Base-by-base conservation (phyloP, 352 stramenopile genomes). In the Pythium oligandrum region DNA sequence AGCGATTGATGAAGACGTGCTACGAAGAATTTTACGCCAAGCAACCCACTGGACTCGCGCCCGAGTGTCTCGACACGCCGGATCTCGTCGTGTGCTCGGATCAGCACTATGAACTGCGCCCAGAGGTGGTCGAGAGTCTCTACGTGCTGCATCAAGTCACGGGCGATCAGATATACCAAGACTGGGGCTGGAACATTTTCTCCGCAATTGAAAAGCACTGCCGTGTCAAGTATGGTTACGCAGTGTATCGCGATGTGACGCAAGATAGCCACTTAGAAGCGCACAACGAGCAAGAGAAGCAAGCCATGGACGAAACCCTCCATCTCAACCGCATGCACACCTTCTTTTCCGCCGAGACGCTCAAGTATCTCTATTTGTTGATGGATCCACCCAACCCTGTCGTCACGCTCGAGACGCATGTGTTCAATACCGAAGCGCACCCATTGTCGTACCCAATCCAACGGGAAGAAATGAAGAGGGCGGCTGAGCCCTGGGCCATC, bases 331-430 rank as follows among this genome's bases (percentile, higher is more conserved):
- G 88, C 46, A 98, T 98, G 96, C 96, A 99, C 71, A 98, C 85
- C 48, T 99, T 99, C 71, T 99, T 99, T 68, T 61, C 98, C 36
- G 96, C 96, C 9, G 97, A 99, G 78, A 99, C 96, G 33, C 74
- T 99, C 43, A 99, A 99, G 79, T 99, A 99, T 61, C 67, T 98
- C 26, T 99, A 98, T 66, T 71, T 99, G 40, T 74, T 99, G 9
- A 86, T 98, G 4, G 52, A 62, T 65, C 73, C 70, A 4, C 70
- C 82, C 30, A 79, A 91, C 43, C 67, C 75, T 44, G 48, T 86
- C 40, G 64, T 97, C 51, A 73, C 93, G 6, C 66, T 99, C 11
- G 86, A 97, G 59, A 90, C 96, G 52, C 88, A 94, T 57, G 90
- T 98, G 4, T 97, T 99, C 71, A 99, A 98, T 70, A 98, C 96